Percentiles rank a stretch among this genome's conserved stretches.
Evolutionary conservation across 116 monocot genomes (phyloP).

Genomic region (Phalaenopsis hybrid): DNA sequence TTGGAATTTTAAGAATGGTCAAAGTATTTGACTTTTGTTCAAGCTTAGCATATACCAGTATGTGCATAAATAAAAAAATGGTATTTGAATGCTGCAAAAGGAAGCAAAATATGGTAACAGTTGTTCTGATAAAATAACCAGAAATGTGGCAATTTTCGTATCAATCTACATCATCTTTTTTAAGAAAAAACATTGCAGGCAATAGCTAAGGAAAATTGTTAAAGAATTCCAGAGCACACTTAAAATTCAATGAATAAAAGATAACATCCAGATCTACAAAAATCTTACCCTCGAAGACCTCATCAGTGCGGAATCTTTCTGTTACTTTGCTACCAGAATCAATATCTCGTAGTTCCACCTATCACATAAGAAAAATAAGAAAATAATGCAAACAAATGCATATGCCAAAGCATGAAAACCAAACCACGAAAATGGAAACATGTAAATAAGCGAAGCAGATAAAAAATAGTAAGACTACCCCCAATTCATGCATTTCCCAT

Average conservation of each 20-base stretch:
- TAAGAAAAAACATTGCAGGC: too few species aligned
- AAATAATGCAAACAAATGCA: background rate
- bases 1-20: too few species aligned
- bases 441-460: background rate
- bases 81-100: background rate
- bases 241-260: background rate
- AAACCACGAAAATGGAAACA: background rate
- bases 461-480: background rate
- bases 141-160: background rate
- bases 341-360: constrained; percentile 91
- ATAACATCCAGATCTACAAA: background rate
- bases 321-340: constrained; percentile 81
- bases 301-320: constrained; percentile 84
- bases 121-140: background rate
- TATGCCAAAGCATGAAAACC: background rate
- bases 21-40: too few species aligned
- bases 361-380: constrained; percentile 3
- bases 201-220: too few species aligned
- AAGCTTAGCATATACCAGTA: too few species aligned
- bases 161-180: background rate
- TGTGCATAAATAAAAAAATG: too few species aligned
- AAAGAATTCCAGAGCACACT: background rate
- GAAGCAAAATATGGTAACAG: background rate
- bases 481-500: background rate
- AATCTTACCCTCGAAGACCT: constrained; percentile 69